These are phyloP conservation scores for Trametes cubensis DNA, from an alignment of 768 basidiomycete genomes.

Conservation along the genomic window DNA sequence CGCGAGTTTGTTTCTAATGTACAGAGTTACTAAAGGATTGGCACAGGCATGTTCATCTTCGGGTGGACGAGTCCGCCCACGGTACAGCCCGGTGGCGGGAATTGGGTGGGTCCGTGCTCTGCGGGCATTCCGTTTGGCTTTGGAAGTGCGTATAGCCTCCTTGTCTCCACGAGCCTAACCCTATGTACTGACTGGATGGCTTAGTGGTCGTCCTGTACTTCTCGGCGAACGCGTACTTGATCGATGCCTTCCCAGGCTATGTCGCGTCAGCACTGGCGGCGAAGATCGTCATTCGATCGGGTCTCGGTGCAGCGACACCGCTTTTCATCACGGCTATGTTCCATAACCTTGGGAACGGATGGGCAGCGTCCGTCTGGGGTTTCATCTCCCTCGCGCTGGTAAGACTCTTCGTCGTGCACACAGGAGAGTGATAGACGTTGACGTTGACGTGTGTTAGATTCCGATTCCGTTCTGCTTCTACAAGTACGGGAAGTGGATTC, in stretches of 20 bases:
- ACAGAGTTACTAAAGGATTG: neutral
- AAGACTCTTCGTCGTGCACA: conserved; percentile 9
- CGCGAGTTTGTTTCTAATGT: neutral
- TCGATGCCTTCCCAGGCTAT: conserved; percentile 44
- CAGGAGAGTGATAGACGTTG: neutral
- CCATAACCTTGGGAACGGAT: conserved; percentile 43
- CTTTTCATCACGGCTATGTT: conserved; percentile 43
- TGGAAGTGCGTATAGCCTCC: conserved; percentile 29
- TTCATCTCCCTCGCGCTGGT: conserved; percentile 41
- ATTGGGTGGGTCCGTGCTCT: conserved; percentile 41
- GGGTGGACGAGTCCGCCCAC: conserved; percentile 43
- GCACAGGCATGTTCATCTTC: conserved; percentile 43
- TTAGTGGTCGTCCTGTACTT: conserved; percentile 42
- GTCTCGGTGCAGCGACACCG: conserved; percentile 39
- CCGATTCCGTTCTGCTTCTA: conserved; percentile 31
- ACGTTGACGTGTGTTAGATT: conserved; percentile 10
- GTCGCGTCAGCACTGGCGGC: conserved; percentile 44
- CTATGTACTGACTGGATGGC: neutral
- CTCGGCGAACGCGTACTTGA: conserved; percentile 44
- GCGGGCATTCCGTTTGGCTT: conserved; percentile 44
- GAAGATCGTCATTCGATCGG: conserved; percentile 41
- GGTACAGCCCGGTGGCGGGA: conserved; percentile 38
- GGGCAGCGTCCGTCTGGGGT: conserved; percentile 42
- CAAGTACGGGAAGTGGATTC: conserved; percentile 25
- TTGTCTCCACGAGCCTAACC: neutral